phyloP scores from a whole-genome alignment of 1,284 basidiomycete species.

The Naganishia sp. region DNA sequence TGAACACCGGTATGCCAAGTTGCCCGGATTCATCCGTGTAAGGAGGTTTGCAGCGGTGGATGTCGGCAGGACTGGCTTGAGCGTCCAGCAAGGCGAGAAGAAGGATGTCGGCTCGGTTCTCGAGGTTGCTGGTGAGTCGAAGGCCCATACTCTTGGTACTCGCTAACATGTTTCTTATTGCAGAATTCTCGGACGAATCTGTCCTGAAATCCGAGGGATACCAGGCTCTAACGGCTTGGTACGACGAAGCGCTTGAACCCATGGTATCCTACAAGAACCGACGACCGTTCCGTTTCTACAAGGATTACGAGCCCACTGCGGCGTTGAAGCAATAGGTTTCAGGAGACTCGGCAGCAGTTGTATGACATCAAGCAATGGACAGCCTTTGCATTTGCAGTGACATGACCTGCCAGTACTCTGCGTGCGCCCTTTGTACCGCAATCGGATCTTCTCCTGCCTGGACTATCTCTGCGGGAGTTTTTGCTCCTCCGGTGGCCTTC shows the following conservation, averaged over 20 bases:
- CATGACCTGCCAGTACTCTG: conserved; percentile 38
- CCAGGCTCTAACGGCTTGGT: conserved; percentile 24
- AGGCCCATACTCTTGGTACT: not conserved
- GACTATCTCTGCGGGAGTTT: conserved; percentile 22
- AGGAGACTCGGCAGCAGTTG: not conserved
- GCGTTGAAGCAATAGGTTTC: conserved; percentile 22
- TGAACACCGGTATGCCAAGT: conserved; percentile 17
- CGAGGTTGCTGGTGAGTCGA: conserved; percentile 24
- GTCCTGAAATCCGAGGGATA: conserved; percentile 3
- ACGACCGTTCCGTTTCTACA: conserved; percentile 29
- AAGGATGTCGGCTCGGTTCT: conserved; percentile 25
- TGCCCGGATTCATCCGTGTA: conserved; percentile 33
- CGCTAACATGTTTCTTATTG: not conserved
- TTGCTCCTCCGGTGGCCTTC: conserved; percentile 37
- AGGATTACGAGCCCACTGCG: conserved; percentile 31
- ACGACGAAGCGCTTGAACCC: conserved; percentile 29
- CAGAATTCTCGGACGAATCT: conserved; percentile 31
- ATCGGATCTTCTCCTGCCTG: conserved; percentile 27
- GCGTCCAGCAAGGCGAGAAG: conserved; percentile 17
- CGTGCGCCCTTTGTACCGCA: conserved; percentile 35
- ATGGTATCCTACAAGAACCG: conserved; percentile 10
- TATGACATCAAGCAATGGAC: conserved; percentile 14
- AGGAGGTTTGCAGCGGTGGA: conserved; percentile 26
- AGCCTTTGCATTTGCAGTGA: conserved; percentile 14
- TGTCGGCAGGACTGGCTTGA: conserved; percentile 22